Conservation (phyloP, 1,139 yeast species). For the Debaryomycetaceae sp. region DNA sequence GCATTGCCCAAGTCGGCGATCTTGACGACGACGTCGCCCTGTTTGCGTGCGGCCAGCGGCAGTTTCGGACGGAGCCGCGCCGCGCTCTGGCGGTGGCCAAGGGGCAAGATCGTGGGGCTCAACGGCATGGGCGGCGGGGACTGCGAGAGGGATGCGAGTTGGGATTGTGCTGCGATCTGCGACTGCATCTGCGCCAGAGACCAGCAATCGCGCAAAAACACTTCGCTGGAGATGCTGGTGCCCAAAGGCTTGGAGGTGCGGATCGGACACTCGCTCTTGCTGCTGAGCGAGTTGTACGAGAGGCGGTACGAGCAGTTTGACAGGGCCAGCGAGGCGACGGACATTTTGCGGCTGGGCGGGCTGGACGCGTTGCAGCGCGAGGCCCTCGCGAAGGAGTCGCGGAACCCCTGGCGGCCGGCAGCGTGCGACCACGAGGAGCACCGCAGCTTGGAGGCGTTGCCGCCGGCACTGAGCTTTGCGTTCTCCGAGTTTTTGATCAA, state of each 20-base stretch:
- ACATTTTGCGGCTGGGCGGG: not conserved
- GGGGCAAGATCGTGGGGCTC: not conserved
- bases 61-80: not conserved
- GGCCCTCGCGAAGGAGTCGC: not conserved
- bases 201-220: conserved; percentile 11
- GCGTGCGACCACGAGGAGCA: conserved; percentile 18
- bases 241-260: conserved; percentile 21
- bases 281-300: conserved; percentile 14
- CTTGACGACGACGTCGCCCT: conserved; percentile 24
- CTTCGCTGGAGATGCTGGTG: conserved; percentile 11
- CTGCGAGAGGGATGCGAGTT: conserved; percentile 1
- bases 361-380: not conserved
- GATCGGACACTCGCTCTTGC: conserved; percentile 14
- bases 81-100: not conserved
- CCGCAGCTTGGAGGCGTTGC: conserved; percentile 19
- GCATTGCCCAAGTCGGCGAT: conserved; percentile 86
- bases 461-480: conserved; percentile 19
- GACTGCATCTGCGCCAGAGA: conserved; percentile 1
- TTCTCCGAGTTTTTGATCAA: conserved; percentile 46
- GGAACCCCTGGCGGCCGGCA: not conserved
- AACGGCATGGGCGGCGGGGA: conserved; percentile 1
- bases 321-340: not conserved
- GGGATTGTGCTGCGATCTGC: not conserved
- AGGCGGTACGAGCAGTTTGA: conserved; percentile 10
- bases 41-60: not conserved